Evolutionary conservation across 306 rosid species (phyloP).

Genomic region (Geum urbanum): DNA sequence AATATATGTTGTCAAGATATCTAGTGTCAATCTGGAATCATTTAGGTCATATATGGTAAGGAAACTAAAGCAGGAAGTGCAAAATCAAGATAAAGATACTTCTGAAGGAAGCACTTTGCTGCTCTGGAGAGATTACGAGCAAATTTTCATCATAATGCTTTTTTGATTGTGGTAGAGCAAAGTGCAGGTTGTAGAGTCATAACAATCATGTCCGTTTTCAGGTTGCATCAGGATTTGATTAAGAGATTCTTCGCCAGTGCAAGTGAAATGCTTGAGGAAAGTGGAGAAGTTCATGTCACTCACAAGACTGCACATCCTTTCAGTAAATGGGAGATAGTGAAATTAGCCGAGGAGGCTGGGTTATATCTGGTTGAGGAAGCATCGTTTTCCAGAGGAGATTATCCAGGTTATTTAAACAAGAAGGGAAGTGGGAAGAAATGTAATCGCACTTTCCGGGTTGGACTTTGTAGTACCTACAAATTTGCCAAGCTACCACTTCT

Average conservation of each 20-base stretch:
- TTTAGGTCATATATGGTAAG: not conserved
- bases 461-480: slow-evolving; percentile 26
- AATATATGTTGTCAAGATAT: not conserved
- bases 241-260: slow-evolving; percentile 21
- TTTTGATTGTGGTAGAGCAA: not conserved
- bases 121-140: too few species aligned
- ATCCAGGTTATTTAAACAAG: slow-evolving; percentile 32
- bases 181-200: not conserved
- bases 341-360: slow-evolving; percentile 5
- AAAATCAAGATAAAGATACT: too few species aligned
- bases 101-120: too few species aligned
- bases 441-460: slow-evolving; percentile 19
- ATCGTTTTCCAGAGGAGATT: not conserved
- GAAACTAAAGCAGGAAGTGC: not conserved
- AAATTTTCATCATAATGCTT: too few species aligned
- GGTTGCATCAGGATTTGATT: slow-evolving; percentile 32
- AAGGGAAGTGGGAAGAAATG: slow-evolving; percentile 17
- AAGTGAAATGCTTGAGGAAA: slow-evolving; percentile 6
- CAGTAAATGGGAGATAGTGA: slow-evolving; percentile 24
- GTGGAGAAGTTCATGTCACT: slow-evolving; percentile 36
- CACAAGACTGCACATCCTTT: slow-evolving; percentile 36
- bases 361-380: slow-evolving; percentile 16
- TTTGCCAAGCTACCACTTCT: slow-evolving; percentile 17
- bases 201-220: slow-evolving; percentile 2
- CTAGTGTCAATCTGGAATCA: not conserved